These are phyloP conservation scores for Chrysopogon serrulatus DNA, from an alignment of 176 grass and related monocot genomes.

Conservation along the genomic window DNA sequence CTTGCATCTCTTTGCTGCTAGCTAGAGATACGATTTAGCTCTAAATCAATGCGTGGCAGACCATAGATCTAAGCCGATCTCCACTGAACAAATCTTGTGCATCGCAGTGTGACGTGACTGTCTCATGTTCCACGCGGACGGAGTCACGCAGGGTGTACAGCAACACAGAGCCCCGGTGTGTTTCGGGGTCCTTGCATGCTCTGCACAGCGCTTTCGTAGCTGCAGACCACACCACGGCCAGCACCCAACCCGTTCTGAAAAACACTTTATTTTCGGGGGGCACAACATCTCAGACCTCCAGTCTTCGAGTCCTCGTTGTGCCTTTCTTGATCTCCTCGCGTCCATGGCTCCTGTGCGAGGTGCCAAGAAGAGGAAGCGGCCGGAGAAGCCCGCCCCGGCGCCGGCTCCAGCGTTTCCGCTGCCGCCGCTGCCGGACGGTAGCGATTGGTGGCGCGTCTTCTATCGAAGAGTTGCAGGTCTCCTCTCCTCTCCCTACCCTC, in stretches of 20 bases:
- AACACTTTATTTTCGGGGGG: conserved; percentile 6
- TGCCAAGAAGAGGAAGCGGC: conserved; percentile 42
- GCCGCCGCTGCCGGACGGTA: conserved; percentile 23
- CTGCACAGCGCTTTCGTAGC: neutral
- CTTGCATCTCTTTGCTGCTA: too few relatives aligned
- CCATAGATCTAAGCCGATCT: too few relatives aligned
- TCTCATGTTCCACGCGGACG: neutral
- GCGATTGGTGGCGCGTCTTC: conserved; percentile 63
- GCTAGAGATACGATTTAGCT: too few relatives aligned
- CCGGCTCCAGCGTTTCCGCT: conserved; percentile 23
- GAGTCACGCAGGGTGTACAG: neutral
- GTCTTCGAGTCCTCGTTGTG: conserved; percentile 15
- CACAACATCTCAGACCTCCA: conserved; percentile 11
- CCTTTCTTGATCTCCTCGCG: conserved; percentile 24
- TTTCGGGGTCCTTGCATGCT: neutral
- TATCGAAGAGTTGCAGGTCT: conserved; percentile 49
- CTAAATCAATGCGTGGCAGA: too few relatives aligned
- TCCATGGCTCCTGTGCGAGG: conserved; percentile 53
- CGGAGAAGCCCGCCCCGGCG: conserved; percentile 10
- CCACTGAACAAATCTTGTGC: too few relatives aligned
- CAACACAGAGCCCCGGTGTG: neutral
- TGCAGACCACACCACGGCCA: neutral
- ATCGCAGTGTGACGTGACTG: neutral
- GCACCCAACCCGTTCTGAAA: neutral
- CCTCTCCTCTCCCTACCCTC: conserved; percentile 9